These are phyloP conservation scores for Dendrobium catenatum DNA, from an alignment of 106 monocot species.

Conservation along the genomic window DNA sequence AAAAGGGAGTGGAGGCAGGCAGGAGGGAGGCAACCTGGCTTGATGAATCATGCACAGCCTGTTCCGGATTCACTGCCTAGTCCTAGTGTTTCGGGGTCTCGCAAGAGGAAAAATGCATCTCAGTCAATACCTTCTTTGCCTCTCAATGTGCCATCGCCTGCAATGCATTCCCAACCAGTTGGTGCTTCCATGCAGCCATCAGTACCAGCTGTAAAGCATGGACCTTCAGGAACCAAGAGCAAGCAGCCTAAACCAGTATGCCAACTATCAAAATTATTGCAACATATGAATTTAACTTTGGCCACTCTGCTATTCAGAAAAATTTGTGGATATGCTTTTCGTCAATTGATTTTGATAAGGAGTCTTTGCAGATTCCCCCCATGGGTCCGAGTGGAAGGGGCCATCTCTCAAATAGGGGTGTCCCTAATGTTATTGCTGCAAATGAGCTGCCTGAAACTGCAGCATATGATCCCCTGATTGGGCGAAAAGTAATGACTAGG, in stretches of 20 bases:
- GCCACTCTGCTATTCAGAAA: neutral
- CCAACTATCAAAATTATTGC: slow-evolving; percentile 3
- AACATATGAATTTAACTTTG: slow-evolving; percentile 7
- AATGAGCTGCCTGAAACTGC: slow-evolving; percentile 30
- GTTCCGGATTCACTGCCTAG: slow-evolving; percentile 41
- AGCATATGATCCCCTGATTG: slow-evolving; percentile 41
- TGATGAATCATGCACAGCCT: slow-evolving; percentile 31
- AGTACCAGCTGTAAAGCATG: slow-evolving; percentile 58
- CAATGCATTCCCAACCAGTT: slow-evolving; percentile 37
- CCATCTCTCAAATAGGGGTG: slow-evolving; percentile 27
- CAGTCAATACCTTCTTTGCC: slow-evolving; percentile 27
- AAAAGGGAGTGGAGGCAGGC: slow-evolving; percentile 60
- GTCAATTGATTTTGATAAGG: neutral
- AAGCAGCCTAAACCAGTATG: slow-evolving; percentile 87
- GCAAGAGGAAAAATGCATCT: slow-evolving; percentile 50
- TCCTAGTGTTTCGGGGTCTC: slow-evolving; percentile 49
- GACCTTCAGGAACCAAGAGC: slow-evolving; percentile 43
- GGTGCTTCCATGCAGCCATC: slow-evolving; percentile 45
- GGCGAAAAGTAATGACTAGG: slow-evolving; percentile 54
- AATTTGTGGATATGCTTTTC: neutral
- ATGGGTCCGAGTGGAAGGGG: slow-evolving; percentile 34
- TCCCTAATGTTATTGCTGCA: slow-evolving; percentile 27
- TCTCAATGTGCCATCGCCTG: slow-evolving; percentile 39
- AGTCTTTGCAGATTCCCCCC: slow-evolving; percentile 13
- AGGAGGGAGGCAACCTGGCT: slow-evolving; percentile 40